Percentiles rank a stretch among this genome's conserved stretches.
These are phyloP conservation scores for Coemansia sp. DNA, from an alignment of 192 early-diverging fungal species.

Conservation along the genomic window DNA sequence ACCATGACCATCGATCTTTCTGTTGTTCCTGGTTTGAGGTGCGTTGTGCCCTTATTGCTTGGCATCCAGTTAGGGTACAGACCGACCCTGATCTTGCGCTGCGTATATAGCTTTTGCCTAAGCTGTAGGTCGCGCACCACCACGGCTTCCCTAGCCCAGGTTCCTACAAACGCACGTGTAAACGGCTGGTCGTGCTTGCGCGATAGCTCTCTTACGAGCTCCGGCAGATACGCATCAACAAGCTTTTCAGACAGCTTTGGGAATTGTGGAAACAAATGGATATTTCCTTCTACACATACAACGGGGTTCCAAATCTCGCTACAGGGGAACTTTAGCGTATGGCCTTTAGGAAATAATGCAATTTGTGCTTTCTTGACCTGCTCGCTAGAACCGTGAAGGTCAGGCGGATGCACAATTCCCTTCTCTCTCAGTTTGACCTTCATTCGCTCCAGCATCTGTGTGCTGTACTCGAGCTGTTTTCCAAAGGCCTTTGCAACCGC, in stretches of 20 bases:
- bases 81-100: conserved; percentile 24
- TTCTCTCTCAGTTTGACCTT: conserved; percentile 21
- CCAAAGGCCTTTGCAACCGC: conserved; percentile 63
- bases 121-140: conserved; percentile 29
- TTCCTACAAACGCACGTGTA: conserved; percentile 24
- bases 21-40: not conserved
- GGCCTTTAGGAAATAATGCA: conserved; percentile 61
- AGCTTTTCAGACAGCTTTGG: conserved; percentile 62
- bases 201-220: conserved; percentile 1
- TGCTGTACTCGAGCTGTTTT: conserved; percentile 55
- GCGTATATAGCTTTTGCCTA: conserved; percentile 24
- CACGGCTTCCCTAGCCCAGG: conserved; percentile 23
- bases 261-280: conserved; percentile 71
- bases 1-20: conserved; percentile 18
- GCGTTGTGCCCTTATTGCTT: not conserved
- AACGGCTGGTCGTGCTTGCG: conserved; percentile 10
- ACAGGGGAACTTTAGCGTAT: conserved; percentile 46
- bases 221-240: conserved; percentile 25
- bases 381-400: conserved; percentile 31
- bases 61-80: conserved; percentile 44
- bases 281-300: conserved; percentile 60
- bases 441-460: conserved; percentile 62
- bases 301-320: conserved; percentile 72
- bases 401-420: conserved; percentile 14
- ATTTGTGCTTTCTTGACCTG: conserved; percentile 60